These are phyloP conservation scores for Pyrenochaeta sp. DNA, from an alignment of 2,329 filamentous ascomycete species.

Conservation along the genomic window DNA sequence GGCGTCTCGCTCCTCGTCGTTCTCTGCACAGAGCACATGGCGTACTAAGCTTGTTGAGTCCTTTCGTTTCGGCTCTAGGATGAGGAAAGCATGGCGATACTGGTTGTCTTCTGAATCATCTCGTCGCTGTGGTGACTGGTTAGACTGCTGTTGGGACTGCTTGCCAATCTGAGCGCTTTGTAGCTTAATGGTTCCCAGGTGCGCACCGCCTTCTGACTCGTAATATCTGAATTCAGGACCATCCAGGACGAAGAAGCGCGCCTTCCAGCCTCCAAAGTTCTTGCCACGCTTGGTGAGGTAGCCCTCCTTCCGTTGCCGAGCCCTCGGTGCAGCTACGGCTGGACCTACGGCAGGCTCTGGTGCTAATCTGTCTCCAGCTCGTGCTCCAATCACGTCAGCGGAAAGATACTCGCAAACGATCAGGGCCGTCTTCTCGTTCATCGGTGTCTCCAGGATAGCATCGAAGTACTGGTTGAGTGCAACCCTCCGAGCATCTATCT, in stretches of 20 bases:
- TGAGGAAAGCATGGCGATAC: constrained; percentile 94
- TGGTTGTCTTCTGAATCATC: constrained; percentile 88
- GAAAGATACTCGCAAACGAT: constrained; percentile 89
- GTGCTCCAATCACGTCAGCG: constrained; percentile 67
- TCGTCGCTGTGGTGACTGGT: constrained; percentile 68
- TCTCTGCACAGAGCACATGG: constrained; percentile 95
- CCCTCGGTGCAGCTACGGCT: constrained; percentile 54
- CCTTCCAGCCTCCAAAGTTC: constrained; percentile 99
- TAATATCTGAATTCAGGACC: constrained; percentile 84
- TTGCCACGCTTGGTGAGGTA: constrained; percentile 97
- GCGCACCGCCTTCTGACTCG: constrained; percentile 87
- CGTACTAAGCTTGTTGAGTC: constrained; percentile 87
- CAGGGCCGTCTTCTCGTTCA: constrained; percentile 78
- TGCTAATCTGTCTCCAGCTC: constrained; percentile 63
- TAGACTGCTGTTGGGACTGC: constrained; percentile 72
- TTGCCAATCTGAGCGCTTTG: constrained; percentile 92
- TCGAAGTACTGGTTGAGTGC: constrained; percentile 89
- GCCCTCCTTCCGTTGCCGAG: constrained; percentile 78
- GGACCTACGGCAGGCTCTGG: constrained; percentile 61
- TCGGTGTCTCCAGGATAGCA: constrained; percentile 79
- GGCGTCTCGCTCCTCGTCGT: constrained; percentile 86
- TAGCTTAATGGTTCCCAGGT: constrained; percentile 93
- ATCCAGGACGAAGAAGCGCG: constrained; percentile 74
- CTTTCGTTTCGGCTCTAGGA: constrained; percentile 95
- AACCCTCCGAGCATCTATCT: constrained; percentile 83